Conservation (phyloP, 371 early-diverging fungal genomes). For the Mortierella polycephala region DNA sequence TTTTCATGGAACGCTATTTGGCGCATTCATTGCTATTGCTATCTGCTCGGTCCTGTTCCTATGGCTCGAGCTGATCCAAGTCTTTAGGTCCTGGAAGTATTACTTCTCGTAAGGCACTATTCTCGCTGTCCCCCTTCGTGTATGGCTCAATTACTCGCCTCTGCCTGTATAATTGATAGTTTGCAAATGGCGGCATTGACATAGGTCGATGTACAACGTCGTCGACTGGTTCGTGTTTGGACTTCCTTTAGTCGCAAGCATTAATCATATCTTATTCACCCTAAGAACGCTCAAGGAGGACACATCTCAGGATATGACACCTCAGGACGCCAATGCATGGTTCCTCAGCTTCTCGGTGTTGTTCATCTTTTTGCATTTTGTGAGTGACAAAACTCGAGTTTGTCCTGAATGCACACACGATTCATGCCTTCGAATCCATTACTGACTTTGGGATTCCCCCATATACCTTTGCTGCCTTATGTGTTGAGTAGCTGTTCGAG, state of each 20-base stretch:
- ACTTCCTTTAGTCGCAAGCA: constrained; percentile 1
- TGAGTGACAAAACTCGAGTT: neutral
- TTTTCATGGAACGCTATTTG: neutral
- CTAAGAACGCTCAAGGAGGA: neutral
- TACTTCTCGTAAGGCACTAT: neutral
- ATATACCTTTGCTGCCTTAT: too few species aligned
- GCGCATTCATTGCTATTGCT: constrained; percentile 6
- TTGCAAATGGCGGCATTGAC: neutral
- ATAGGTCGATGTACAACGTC: too few species aligned
- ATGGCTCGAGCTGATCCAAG: constrained; percentile 3
- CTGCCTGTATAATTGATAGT: too few species aligned
- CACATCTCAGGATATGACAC: neutral
- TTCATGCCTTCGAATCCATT: too few species aligned
- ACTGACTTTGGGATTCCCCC: too few species aligned
- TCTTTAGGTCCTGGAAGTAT: neutral
- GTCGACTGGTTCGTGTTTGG: neutral
- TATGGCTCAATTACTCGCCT: neutral
- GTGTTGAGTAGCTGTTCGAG: neutral
- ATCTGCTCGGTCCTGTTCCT: constrained; percentile 3
- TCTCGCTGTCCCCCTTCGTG: neutral
- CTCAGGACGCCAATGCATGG: neutral
- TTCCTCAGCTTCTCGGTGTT: constrained; percentile 2
- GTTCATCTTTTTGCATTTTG: constrained; percentile 7
- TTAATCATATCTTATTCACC: neutral
- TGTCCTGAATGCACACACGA: too few species aligned